Conservation (phyloP, 768 basidiomycete genomes). For the Pulveroboletus ravenelii region DNA sequence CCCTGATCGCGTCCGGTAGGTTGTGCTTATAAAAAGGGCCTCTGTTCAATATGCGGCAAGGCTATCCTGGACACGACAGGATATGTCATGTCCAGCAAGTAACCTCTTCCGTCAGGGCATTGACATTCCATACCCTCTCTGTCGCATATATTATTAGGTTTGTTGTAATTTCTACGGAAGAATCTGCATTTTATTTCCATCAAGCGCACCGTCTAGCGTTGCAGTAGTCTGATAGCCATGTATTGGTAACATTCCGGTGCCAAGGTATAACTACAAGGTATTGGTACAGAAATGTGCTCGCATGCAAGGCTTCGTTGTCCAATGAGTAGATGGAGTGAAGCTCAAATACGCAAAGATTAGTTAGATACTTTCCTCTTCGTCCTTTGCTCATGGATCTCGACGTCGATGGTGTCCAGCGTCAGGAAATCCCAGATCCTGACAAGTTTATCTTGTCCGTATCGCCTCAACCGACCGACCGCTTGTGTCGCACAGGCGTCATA, state of each 20-base stretch:
- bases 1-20: constrained; percentile 39
- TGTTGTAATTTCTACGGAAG: constrained; percentile 11
- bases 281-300: not conserved
- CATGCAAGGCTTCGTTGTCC: constrained; percentile 13
- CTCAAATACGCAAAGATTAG: constrained; percentile 12
- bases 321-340: constrained; percentile 1
- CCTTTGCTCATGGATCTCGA: constrained; percentile 68
- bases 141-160: constrained; percentile 11
- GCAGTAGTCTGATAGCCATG: not conserved
- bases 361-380: constrained; percentile 24
- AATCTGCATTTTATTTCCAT: not conserved
- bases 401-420: constrained; percentile 85
- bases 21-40: constrained; percentile 83
- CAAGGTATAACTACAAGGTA: not conserved
- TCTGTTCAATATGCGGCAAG: constrained; percentile 86
- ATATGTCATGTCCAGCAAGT: constrained; percentile 85
- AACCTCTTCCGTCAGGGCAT: constrained; percentile 6
- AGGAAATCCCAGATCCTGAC: constrained; percentile 82
- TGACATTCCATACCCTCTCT: constrained; percentile 21
- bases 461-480: constrained; percentile 76
- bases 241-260: not conserved
- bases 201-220: no score
- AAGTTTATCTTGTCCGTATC: constrained; percentile 77
- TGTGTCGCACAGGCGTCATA: constrained; percentile 83
- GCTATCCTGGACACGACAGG: constrained; percentile 78